These are phyloP conservation scores for Trichosporon sp. DNA, from an alignment of 1,284 basidiomycete species.

Conservation along the genomic window DNA sequence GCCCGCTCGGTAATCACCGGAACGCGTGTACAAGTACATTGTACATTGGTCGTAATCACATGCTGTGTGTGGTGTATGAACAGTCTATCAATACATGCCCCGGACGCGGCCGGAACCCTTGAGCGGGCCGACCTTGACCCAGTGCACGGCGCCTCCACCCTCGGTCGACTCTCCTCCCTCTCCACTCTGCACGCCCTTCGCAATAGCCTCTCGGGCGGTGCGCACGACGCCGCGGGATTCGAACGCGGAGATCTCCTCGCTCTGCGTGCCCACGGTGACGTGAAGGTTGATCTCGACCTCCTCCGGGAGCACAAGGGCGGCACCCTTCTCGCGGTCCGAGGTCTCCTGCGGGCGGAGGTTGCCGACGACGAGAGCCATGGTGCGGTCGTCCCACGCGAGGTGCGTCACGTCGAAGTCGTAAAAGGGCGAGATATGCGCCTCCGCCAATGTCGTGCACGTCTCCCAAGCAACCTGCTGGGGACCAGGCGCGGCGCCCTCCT, in stretches of 20 bases:
- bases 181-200: slow-evolving; percentile 32
- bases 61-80: not conserved
- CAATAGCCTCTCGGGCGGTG: slow-evolving; percentile 39
- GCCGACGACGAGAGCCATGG: slow-evolving; percentile 75
- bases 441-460: slow-evolving; percentile 62
- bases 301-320: slow-evolving; percentile 57
- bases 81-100: slow-evolving; percentile 40
- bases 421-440: slow-evolving; percentile 59
- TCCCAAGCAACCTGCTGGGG: slow-evolving; percentile 64
- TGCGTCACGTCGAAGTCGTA: slow-evolving; percentile 68
- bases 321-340: slow-evolving; percentile 17
- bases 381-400: slow-evolving; percentile 74
- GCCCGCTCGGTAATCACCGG: not conserved
- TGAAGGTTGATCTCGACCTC: slow-evolving; percentile 67
- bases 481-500: slow-evolving; percentile 27
- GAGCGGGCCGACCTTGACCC: slow-evolving; percentile 37
- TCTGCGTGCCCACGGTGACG: slow-evolving; percentile 81
- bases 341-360: slow-evolving; percentile 61
- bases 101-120: slow-evolving; percentile 39
- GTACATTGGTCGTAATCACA: not conserved
- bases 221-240: slow-evolving; percentile 60
- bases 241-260: slow-evolving; percentile 64
- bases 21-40: not conserved
- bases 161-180: slow-evolving; percentile 39
- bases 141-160: slow-evolving; percentile 43